Percentiles rank a stretch among this genome's conserved stretches.
phyloP scores from a whole-genome alignment of 2,329 filamentous ascomycete species.

The Verticillium albo-atrum region DNA sequence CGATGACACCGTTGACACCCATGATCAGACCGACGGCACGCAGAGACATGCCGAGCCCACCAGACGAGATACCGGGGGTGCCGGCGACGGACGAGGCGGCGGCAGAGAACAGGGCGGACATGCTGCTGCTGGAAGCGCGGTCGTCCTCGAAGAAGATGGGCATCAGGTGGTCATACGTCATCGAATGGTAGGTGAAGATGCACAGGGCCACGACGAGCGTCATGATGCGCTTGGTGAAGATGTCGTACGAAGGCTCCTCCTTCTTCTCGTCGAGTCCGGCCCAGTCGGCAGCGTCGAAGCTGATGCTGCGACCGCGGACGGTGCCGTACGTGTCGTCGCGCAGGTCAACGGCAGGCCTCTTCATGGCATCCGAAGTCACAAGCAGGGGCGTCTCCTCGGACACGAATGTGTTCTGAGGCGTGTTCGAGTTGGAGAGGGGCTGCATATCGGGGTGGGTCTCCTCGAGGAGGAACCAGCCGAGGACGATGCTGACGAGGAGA shows the following conservation, averaged over 20 bases:
- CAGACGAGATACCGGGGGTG: slow-evolving; percentile 50
- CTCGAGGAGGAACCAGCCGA: slow-evolving; percentile 76
- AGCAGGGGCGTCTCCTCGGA: slow-evolving; percentile 71
- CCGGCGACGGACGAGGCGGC: slow-evolving; percentile 25
- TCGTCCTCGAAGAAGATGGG: slow-evolving; percentile 91
- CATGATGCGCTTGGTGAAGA: slow-evolving; percentile 59
- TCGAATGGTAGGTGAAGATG: slow-evolving; percentile 91
- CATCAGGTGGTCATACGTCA: slow-evolving; percentile 89
- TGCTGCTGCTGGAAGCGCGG: slow-evolving; percentile 33
- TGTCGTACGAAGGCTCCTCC: slow-evolving; percentile 26
- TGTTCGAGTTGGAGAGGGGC: slow-evolving; percentile 28
- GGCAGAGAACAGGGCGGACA: slow-evolving; percentile 25
- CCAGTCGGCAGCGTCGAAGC: slow-evolving; percentile 36
- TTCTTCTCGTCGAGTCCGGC: slow-evolving; percentile 25
- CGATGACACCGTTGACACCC: slow-evolving; percentile 54
- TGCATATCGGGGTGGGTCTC: slow-evolving; percentile 69
- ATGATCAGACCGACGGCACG: slow-evolving; percentile 59
- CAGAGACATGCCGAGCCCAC: slow-evolving; percentile 59
- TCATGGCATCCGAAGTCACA: slow-evolving; percentile 68
- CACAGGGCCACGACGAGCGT: slow-evolving; percentile 77
- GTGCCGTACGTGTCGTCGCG: slow-evolving; percentile 78
- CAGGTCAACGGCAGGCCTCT: slow-evolving; percentile 68
- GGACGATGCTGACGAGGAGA: slow-evolving; percentile 71
- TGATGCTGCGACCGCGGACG: slow-evolving; percentile 44
- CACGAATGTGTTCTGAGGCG: slow-evolving; percentile 37